A percentile compares a stretch with the other conserved stretches of the same genome.
These are phyloP conservation scores for Ganoderma lingzhi DNA, from an alignment of 1,284 basidiomycete species.

Conservation along the genomic window DNA sequence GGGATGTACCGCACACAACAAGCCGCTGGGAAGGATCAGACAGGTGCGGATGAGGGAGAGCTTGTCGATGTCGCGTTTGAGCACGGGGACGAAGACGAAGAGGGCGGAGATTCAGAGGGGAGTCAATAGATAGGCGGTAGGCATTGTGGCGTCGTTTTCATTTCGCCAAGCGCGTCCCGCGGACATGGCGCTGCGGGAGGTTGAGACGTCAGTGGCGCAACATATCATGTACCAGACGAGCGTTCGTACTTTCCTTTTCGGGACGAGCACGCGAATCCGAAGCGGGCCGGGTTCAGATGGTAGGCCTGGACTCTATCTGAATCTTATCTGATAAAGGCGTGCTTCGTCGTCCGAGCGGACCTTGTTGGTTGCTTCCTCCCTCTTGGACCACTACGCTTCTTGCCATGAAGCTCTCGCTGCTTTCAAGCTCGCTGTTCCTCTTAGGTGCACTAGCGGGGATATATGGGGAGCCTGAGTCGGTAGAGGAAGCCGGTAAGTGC, in stretches of 20 bases:
- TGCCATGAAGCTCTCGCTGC: not conserved
- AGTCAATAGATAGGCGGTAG: slow-evolving; percentile 10
- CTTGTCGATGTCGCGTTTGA: slow-evolving; percentile 59
- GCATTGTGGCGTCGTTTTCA: slow-evolving; percentile 18
- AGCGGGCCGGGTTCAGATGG: not conserved
- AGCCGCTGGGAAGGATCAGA: slow-evolving; percentile 46
- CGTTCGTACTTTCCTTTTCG: slow-evolving; percentile 20
- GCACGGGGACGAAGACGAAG: slow-evolving; percentile 44
- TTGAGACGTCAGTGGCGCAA: slow-evolving; percentile 4
- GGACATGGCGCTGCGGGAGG: slow-evolving; percentile 1
- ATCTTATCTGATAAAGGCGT: slow-evolving; percentile 16
- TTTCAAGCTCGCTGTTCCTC: not conserved
- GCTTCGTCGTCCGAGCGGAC: not conserved
- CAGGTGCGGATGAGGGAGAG: slow-evolving; percentile 61
- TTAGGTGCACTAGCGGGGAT: not conserved
- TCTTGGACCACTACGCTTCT: not conserved
- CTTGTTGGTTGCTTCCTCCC: slow-evolving; percentile 1
- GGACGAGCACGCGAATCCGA: slow-evolving; percentile 11
- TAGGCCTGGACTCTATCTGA: not conserved
- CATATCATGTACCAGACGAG: slow-evolving; percentile 13
- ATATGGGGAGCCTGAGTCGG: slow-evolving; percentile 33
- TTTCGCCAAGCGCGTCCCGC: slow-evolving; percentile 2
- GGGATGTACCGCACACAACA: slow-evolving; percentile 75
- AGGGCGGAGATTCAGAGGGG: slow-evolving; percentile 13
- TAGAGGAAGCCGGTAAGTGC: slow-evolving; percentile 41